These are phyloP conservation scores for Skeletonema menzelii DNA, from an alignment of 108 stramenopile species.

Conservation along the genomic window DNA sequence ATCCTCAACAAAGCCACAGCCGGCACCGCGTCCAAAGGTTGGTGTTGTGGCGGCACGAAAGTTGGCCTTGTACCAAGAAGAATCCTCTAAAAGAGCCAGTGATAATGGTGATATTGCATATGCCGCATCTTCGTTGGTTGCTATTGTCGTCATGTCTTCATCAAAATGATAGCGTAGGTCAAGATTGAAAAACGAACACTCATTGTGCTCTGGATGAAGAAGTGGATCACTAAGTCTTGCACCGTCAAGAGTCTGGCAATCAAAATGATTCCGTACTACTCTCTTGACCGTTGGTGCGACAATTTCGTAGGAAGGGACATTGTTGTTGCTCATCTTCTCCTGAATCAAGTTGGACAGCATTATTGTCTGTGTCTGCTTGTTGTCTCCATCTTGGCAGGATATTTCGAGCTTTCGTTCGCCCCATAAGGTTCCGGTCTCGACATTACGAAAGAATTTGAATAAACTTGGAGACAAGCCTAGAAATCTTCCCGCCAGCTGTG, in stretches of 20 bases:
- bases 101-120: conserved; percentile 43
- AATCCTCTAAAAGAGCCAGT: conserved; percentile 48
- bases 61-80: conserved; percentile 65
- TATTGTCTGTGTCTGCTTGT: conserved; percentile 15
- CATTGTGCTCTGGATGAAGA: conserved; percentile 22
- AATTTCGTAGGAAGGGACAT: conserved; percentile 34
- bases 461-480: conserved; percentile 69
- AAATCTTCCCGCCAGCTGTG: conserved; percentile 49
- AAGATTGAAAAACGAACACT: conserved; percentile 61
- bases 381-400: conserved; percentile 35
- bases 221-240: conserved; percentile 30
- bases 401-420: conserved; percentile 25
- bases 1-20: conserved; percentile 47
- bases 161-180: conserved; percentile 44
- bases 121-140: conserved; percentile 27
- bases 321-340: conserved; percentile 9
- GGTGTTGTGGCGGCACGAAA: conserved; percentile 29
- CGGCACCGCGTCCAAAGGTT: conserved; percentile 44
- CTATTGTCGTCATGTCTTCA: conserved; percentile 23
- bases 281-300: conserved; percentile 32
- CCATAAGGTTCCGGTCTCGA: conserved; percentile 56
- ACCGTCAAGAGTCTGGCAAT: conserved; percentile 40
- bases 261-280: conserved; percentile 52
- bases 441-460: conserved; percentile 72
- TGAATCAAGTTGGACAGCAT: conserved; percentile 40